phyloP scores from a whole-genome alignment of 257 asterid species.

The Nicotiana benthamiana region DNA sequence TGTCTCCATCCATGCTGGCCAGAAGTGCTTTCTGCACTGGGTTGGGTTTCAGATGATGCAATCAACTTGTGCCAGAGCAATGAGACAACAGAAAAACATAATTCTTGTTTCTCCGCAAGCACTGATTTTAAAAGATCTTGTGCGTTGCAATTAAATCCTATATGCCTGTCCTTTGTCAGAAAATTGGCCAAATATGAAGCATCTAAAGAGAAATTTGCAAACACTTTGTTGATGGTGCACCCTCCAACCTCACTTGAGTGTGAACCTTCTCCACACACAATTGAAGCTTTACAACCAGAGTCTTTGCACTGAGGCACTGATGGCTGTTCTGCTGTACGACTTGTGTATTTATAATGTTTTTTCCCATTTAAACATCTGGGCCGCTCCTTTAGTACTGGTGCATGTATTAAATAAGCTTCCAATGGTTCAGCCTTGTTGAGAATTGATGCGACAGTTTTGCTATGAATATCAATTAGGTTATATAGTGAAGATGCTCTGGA shows the following conservation, averaged over 20 bases:
- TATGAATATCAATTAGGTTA: constrained; percentile 85
- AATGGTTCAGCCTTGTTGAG: constrained; percentile 92
- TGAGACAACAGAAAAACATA: constrained; percentile 94
- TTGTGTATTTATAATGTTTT: constrained; percentile 31
- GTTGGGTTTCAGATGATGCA: constrained; percentile 88
- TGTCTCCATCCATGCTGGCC: constrained; percentile 99
- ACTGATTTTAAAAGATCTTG: constrained; percentile 75
- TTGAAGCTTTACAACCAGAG: constrained; percentile 28
- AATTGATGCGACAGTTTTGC: constrained; percentile 89
- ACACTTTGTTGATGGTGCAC: constrained; percentile 45
- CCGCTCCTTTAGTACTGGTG: constrained; percentile 39
- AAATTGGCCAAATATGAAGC: constrained; percentile 95
- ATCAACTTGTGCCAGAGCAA: constrained; percentile 98
- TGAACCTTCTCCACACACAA: constrained; percentile 28
- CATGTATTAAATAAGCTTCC: constrained; percentile 72
- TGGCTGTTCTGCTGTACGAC: constrained; percentile 51
- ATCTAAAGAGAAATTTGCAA: constrained; percentile 57
- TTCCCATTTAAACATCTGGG: constrained; percentile 57
- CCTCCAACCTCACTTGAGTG: constrained; percentile 30
- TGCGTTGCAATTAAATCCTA: constrained; percentile 77
- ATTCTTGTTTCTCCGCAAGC: constrained; percentile 80
- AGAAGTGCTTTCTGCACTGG: constrained; percentile 92
- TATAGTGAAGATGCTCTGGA: constrained; percentile 85
- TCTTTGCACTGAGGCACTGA: constrained; percentile 32
- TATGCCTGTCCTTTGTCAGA: constrained; percentile 84